phyloP scores from a whole-genome alignment of 768 basidiomycete species.

The Serendipita sp. region DNA sequence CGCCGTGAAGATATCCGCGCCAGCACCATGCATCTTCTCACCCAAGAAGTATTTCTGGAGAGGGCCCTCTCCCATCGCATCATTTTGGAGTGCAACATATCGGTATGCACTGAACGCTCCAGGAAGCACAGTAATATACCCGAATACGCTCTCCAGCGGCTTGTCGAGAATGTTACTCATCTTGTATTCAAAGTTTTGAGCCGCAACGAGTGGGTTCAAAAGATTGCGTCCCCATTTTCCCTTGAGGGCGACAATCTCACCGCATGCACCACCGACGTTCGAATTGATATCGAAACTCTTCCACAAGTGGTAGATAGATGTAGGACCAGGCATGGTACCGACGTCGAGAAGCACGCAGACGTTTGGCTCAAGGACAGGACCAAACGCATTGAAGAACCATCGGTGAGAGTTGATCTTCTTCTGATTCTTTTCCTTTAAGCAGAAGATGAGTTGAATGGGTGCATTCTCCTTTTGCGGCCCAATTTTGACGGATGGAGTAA shows the following conservation, averaged over 20 bases:
- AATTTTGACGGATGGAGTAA: conserved; percentile 66
- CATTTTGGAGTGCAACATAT: conserved; percentile 27
- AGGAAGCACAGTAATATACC: conserved; percentile 31
- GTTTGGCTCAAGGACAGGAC: conserved; percentile 68
- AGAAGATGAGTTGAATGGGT: conserved; percentile 87
- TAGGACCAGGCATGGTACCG: conserved; percentile 77
- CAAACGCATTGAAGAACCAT: conserved; percentile 97
- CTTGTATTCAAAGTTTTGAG: conserved; percentile 94
- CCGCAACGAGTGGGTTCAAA: conserved; percentile 79
- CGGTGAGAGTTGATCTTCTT: conserved; percentile 95
- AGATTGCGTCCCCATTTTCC: conserved; percentile 72
- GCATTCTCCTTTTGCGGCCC: conserved; percentile 61
- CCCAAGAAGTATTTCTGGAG: conserved; percentile 33
- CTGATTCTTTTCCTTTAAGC: conserved; percentile 82
- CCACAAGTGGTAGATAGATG: conserved; percentile 88
- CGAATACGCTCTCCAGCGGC: conserved; percentile 20
- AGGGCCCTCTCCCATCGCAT: conserved; percentile 26
- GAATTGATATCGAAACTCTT: conserved; percentile 86
- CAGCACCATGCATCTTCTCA: conserved; percentile 22
- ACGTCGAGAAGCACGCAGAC: conserved; percentile 88
- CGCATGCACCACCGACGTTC: conserved; percentile 89
- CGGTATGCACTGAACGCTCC: conserved; percentile 16
- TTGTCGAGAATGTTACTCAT: conserved; percentile 26
- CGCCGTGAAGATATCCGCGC: conserved; percentile 22
- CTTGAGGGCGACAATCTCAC: conserved; percentile 90